Base-by-base conservation (phyloP, 306 rosid species). In the Cajanus cajan region DNA sequence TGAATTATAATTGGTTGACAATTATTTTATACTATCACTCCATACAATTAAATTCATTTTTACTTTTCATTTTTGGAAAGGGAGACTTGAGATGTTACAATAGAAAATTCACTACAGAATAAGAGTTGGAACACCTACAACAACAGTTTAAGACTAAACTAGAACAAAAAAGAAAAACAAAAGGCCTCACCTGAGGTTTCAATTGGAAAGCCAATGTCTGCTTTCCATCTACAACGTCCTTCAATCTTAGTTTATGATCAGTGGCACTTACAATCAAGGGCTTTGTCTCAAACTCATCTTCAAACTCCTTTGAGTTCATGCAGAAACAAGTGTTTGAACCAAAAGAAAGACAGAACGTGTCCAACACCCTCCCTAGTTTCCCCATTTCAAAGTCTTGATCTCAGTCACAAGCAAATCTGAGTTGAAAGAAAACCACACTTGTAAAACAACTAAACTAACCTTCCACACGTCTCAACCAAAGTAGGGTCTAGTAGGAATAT, bases 191-290 rank as follows among this genome's bases (percentile, higher is more conserved):
- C 94, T 91, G 90, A 12, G 97, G 99, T 86, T 91, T 92, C 82
- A 92, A 79, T 78, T 93, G 98, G 80, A 90, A 95, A 44, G 98
- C 97, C 88, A 95, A 55, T 58, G 98, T 95, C 68, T 92, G 97
- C 7, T 87, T 89, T 52, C 90, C 98, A 59, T 80, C 64, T 33
- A 93, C 98, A 12, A 87, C 93, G 79, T 95, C 97, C 84, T 90
- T 93, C 81, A 92, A 80, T 71, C 89, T 92, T 14, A 81, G 87
- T 66, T 76, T 63, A 73, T 86, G 85, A 36, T 81, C 83, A 58
- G n/a, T 80, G 43, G 80, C 87, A 73, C 84, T 65, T 36, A 80
- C 45, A 2, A 93, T 68, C 80, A 93, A 84, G 16, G 96, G 82
- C 36, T 64, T 82, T 18, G 36, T 76, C 86, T 95, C 98, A 81